Evolutionary conservation across 768 basidiomycete species (phyloP).

Genomic region (Suillus subluteus): DNA sequence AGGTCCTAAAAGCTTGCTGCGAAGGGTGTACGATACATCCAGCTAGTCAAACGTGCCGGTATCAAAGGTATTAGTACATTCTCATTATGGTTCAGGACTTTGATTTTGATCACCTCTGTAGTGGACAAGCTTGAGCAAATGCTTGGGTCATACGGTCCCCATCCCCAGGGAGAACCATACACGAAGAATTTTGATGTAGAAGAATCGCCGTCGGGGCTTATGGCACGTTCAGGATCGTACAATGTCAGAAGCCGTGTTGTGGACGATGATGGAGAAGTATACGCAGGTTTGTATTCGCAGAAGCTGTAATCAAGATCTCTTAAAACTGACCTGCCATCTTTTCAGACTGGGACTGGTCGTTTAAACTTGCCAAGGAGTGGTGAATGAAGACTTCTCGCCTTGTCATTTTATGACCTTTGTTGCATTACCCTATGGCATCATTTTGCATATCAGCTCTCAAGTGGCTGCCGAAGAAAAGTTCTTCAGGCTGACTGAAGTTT

Average conservation of each 20-base stretch:
- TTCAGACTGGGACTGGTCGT: conserved; percentile 63
- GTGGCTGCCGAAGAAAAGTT: neutral
- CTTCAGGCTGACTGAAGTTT: neutral
- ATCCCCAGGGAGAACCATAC: conserved; percentile 64
- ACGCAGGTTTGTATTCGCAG: conserved; percentile 60
- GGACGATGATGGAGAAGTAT: conserved; percentile 85
- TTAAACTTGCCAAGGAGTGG: conserved; percentile 96
- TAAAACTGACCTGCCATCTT: conserved; percentile 16
- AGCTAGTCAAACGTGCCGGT: conserved; percentile 82
- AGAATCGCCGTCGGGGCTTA: conserved; percentile 74
- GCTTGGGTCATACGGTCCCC: conserved; percentile 92
- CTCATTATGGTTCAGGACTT: neutral
- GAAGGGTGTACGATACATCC: conserved; percentile 86
- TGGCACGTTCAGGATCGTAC: conserved; percentile 84
- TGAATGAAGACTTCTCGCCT: conserved; percentile 33
- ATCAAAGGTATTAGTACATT: conserved; percentile 58
- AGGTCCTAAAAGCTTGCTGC: conserved; percentile 16
- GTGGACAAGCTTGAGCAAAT: conserved; percentile 94
- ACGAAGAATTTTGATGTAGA: conserved; percentile 77
- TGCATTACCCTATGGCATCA: conserved; percentile 32
- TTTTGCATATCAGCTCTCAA: conserved; percentile 27
- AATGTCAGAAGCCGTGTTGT: conserved; percentile 78
- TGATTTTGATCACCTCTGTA: conserved; percentile 32
- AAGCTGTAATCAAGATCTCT: neutral
- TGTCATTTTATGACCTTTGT: conserved; percentile 18